Percentiles rank a stretch among this genome's conserved stretches.
Evolutionary conservation across 2,329 filamentous ascomycete genomes (phyloP).

Genomic region (Aureobasidium sp.): DNA sequence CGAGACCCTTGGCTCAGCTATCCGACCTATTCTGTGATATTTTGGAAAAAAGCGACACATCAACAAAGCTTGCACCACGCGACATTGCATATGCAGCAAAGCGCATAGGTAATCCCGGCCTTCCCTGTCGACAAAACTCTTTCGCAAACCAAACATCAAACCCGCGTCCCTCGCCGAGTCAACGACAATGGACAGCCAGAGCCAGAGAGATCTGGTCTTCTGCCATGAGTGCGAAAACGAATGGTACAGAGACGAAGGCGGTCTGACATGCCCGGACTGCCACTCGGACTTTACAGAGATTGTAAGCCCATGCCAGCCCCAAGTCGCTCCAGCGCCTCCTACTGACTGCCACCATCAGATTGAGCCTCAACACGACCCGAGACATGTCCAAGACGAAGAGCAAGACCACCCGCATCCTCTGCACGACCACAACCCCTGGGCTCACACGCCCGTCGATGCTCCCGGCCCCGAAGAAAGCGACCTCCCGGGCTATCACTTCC

Average conservation of each 20-base stretch:
- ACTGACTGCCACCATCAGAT: conserved; percentile 30
- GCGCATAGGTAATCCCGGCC: background rate
- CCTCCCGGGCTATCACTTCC: conserved; percentile 29
- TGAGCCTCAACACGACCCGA: conserved; percentile 56
- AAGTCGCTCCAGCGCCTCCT: background rate
- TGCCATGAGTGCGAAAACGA: conserved; percentile 77
- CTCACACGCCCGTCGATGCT: conserved; percentile 36
- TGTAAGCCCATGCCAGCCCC: conserved; percentile 38
- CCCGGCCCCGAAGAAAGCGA: conserved; percentile 45
- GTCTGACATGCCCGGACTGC: conserved; percentile 70
- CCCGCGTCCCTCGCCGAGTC: background rate
- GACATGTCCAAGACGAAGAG: conserved; percentile 34
- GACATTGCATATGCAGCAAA: conserved; percentile 10
- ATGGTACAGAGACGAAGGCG: conserved; percentile 68
- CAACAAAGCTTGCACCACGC: conserved; percentile 5
- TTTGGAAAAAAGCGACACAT: conserved; percentile 2
- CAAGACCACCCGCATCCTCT: conserved; percentile 31
- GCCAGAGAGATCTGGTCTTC: conserved; percentile 63
- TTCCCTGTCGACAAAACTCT: background rate
- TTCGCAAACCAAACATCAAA: too few species aligned
- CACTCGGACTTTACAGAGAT: conserved; percentile 76
- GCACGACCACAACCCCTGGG: conserved; percentile 44
- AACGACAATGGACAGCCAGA: conserved; percentile 18
- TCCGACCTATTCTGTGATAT: background rate
- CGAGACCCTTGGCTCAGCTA: background rate